Percentiles rank a stretch among this genome's conserved stretches.
phyloP scores from a whole-genome alignment of 495 filamentous ascomycete species.

The Penicillium subrubescens region DNA sequence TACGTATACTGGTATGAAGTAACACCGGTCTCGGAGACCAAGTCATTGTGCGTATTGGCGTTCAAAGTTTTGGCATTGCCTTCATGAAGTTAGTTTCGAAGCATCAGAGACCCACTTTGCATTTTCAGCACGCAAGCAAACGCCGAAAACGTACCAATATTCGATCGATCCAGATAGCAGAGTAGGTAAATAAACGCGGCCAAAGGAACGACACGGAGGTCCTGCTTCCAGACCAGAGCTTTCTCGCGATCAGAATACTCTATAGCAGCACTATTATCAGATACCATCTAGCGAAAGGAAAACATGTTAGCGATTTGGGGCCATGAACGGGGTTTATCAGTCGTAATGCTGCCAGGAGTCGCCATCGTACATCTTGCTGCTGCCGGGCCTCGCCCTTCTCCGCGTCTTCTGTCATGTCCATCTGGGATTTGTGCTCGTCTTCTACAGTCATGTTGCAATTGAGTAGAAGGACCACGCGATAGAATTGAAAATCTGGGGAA shows the following conservation, averaged over 20 bases:
- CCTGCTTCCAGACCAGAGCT: background rate
- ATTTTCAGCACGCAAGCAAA: background rate
- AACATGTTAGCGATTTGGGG: background rate
- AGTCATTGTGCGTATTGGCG: slow-evolving; percentile 58
- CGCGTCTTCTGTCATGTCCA: background rate
- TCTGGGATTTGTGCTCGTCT: background rate
- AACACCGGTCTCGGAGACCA: slow-evolving; percentile 63
- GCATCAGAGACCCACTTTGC: background rate
- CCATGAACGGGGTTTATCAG: background rate
- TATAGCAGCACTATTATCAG: background rate
- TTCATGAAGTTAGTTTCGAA: slow-evolving; percentile 1
- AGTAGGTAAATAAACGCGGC: background rate
- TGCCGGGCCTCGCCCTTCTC: background rate
- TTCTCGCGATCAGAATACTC: background rate
- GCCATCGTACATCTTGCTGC: background rate
- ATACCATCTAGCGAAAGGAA: background rate
- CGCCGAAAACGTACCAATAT: background rate
- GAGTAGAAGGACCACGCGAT: background rate
- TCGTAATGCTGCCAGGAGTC: too few species aligned
- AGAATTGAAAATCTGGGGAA: background rate
- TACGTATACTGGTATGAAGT: slow-evolving; percentile 60
- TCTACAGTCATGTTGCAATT: background rate
- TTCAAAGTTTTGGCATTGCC: slow-evolving; percentile 68
- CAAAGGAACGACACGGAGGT: background rate
- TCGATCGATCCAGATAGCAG: background rate